Base-by-base conservation (phyloP, 2,329 filamentous ascomycete genomes). In the Neopestalotiopsis sp. region DNA sequence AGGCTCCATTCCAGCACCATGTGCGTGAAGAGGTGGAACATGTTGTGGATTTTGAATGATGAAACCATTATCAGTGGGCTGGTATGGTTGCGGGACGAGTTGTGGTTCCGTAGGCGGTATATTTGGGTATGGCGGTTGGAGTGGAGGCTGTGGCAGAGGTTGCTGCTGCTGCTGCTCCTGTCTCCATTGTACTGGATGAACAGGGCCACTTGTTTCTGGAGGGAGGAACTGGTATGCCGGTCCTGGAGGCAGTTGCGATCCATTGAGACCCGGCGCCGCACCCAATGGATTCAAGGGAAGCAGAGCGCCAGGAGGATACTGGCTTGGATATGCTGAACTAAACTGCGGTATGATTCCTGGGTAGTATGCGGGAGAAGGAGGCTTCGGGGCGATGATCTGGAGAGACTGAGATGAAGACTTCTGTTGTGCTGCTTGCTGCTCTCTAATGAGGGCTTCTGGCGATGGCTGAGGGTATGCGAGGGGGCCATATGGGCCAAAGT, bases 331-430 rank as follows among this genome's bases (percentile, higher is more conserved):
- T 75, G 78, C 73, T 69, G 75, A 73, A 45, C 69, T 71, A 57
- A 76, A 78, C 49, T 77, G 76, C 34, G 74, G 71, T 30, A 76
- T 74, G n/a, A 68, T 65, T 13, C 75, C 69, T 34, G 76, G 77
- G 42, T 77, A 78, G 69, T 79, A 82, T 59, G 80, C 80, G 38
- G 76, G 60, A 12, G 75, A 71, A 30, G 81, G 81, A 9, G 86
- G 86, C 70, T 86, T 87, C 4, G 87, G 87, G 1, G 87, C 86
- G 67, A 89, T 88, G 32, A 78, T 81, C 67, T 80, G 83, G 70
- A 81, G 79, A 24, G 78, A 81, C 68, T 80, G 79, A 10, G 80
- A 79, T 13, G 76, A 73, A 17, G 80, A 75, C 67, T 82, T 84
- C 52, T 81, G 76, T 57, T 82, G 81, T 3, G 79, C 75, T 64